Conservation (phyloP, 2,329 filamentous ascomycete genomes). For the Curvularia eragrostidis region DNA sequence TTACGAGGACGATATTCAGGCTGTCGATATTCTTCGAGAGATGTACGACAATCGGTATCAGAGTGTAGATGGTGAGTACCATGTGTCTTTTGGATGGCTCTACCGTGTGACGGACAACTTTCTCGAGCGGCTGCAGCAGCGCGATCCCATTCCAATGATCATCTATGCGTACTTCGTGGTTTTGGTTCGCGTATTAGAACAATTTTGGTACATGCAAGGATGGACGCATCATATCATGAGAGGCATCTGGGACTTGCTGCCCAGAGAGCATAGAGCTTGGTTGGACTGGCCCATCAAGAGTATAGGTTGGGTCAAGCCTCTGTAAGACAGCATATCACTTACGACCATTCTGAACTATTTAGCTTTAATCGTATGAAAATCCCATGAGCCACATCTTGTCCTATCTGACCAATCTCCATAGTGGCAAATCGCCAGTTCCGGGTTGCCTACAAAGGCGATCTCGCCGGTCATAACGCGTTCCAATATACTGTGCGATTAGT, state of each 20-base stretch:
- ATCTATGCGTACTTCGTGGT: constrained; percentile 39
- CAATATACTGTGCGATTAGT: too few relatives aligned
- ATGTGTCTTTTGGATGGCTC: constrained; percentile 37
- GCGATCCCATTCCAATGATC: constrained; percentile 31
- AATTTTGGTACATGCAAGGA: constrained; percentile 42
- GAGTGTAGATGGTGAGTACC: constrained; percentile 34
- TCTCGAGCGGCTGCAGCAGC: constrained; percentile 30
- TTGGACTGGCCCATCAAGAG: constrained; percentile 34
- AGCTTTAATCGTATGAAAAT: not conserved
- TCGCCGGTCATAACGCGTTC: too few relatives aligned
- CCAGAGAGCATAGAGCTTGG: constrained; percentile 29
- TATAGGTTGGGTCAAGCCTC: constrained; percentile 35
- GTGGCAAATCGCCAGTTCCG: too few relatives aligned
- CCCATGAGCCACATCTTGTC: not conserved
- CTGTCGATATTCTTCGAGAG: constrained; percentile 27
- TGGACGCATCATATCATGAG: constrained; percentile 40
- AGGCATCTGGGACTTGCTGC: constrained; percentile 31
- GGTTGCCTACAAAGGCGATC: too few relatives aligned
- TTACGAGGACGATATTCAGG: constrained; percentile 12
- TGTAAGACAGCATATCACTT: not conserved
- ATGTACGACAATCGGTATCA: constrained; percentile 33
- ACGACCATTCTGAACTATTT: not conserved
- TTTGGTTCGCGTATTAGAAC: constrained; percentile 35
- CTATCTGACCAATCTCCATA: not conserved
- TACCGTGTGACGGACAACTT: constrained; percentile 35